Evolutionary conservation across 2,329 filamentous ascomycete species (phyloP), one percentile per base, ranked within the genome.

Genomic region (Geosmithia putterillii): DNA sequence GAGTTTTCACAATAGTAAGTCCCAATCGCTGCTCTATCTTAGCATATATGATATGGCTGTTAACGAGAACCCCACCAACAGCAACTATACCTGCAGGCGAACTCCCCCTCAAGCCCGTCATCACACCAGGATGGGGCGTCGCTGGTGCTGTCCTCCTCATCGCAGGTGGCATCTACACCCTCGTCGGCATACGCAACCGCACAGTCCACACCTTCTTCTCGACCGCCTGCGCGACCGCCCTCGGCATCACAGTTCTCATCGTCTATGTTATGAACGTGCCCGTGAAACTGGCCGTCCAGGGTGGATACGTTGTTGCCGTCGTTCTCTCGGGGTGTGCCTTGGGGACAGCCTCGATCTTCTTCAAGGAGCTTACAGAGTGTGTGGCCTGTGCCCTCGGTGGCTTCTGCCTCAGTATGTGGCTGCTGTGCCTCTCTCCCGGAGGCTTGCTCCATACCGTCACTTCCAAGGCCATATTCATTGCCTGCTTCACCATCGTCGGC

Each of bases 331-430:
- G 88, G 2, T 57, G 79, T 6, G 69, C 87, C 19, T 73, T 94
- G 18, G 90, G 89, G 15, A 83, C 71, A 12, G 65, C 81, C 3
- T 77, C 87, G 1, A 70, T 88, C 8, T 70, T 94, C 10, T 95
- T 95, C 63, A 76, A 79, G 45, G 88, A 95, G 52, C 70, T 95
- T 38, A 88, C 86, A 0, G 83, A 88, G 44, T 72, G 75, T 7
- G 66, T 95, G n/a, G 86, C 84, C 2, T 95, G 86, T 56, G 66
- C 90, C n/a, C 68, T 95, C 0, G 88, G 87, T 21, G 88, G 88
- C 1, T 94, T 92, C 58, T 87, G 81, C 49, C 57, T 92, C 7
- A 79, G 81, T 56, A 94, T 94, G 88, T 96, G 90, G 90, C 70
- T 96, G 42, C 70, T 95, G 39, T 81, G 81, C 20, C 63, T 95